These are phyloP conservation scores for Sutorius eximius DNA, from an alignment of 1,284 basidiomycete genomes.

Conservation along the genomic window DNA sequence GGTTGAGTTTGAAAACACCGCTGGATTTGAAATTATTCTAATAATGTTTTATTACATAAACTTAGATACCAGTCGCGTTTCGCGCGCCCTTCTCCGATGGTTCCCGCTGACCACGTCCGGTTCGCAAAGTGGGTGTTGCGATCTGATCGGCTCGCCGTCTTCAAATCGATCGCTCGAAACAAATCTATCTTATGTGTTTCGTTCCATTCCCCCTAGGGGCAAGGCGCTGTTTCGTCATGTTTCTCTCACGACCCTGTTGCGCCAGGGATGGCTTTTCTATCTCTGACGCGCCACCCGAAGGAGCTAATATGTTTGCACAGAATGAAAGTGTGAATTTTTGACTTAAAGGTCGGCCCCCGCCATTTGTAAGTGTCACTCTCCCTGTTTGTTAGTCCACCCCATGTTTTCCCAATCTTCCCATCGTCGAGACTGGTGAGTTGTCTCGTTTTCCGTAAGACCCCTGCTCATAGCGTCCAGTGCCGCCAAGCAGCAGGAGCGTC, in stretches of 20 bases:
- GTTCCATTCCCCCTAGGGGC: not conserved
- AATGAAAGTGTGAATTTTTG: not conserved
- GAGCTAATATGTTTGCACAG: not conserved
- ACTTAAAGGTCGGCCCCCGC: not conserved
- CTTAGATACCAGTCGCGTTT: not conserved
- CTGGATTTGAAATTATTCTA: not conserved
- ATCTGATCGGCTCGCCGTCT: not conserved
- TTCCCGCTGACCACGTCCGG: not conserved
- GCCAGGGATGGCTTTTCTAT: not conserved
- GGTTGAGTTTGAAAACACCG: not conserved
- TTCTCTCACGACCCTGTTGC: slow-evolving; percentile 12
- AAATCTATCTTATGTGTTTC: not conserved
- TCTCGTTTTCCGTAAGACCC: not conserved
- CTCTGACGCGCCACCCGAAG: not conserved
- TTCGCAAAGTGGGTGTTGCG: not conserved
- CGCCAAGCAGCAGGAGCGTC: slow-evolving; percentile 29
- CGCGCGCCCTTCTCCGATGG: too few relatives aligned
- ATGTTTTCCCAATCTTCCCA: slow-evolving; percentile 27
- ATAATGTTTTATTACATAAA: not conserved
- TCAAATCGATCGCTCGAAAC: not conserved
- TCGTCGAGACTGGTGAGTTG: slow-evolving; percentile 33
- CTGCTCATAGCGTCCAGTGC: slow-evolving; percentile 9
- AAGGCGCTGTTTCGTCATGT: not conserved
- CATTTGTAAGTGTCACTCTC: slow-evolving; percentile 8
- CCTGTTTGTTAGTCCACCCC: not conserved